phyloP scores from a whole-genome alignment of 139 green algal genomes.

The Chlamydomonas incerta region DNA sequence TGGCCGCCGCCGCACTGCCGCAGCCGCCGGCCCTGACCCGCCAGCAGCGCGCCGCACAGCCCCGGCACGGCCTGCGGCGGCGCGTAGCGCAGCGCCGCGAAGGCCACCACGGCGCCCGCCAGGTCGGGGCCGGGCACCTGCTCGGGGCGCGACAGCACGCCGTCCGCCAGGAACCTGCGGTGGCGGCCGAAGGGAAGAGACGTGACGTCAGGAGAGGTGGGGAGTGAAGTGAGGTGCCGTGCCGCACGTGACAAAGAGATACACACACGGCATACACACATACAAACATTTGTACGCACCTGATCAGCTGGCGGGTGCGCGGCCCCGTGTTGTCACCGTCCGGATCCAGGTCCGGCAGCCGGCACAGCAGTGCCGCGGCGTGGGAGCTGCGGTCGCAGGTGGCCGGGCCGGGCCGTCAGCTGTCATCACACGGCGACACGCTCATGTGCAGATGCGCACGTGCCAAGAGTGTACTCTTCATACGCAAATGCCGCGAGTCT shows the following conservation, averaged over 20 bases:
- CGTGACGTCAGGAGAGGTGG: not conserved
- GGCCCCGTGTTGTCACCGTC: not conserved
- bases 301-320: constrained; percentile 6
- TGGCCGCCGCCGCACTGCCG: not conserved
- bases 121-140: constrained; percentile 1
- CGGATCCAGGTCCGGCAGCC: constrained; percentile 27
- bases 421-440: no score
- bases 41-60: not conserved
- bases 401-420: no score
- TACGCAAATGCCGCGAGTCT: no score
- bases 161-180: constrained; percentile 4
- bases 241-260: no score
- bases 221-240: no score
- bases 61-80: constrained; percentile 13
- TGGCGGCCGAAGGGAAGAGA: no score
- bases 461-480: no score
- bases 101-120: constrained; percentile 10
- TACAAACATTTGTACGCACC: not conserved
- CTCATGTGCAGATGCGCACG: no score
- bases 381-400: not conserved
- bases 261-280: no score
- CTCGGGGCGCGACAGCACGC: not conserved
- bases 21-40: not conserved
- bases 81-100: constrained; percentile 5
- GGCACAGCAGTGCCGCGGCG: constrained; percentile 13